Evolutionary conservation across 495 filamentous ascomycete species (phyloP).

Genomic region (Podospora anserina): DNA sequence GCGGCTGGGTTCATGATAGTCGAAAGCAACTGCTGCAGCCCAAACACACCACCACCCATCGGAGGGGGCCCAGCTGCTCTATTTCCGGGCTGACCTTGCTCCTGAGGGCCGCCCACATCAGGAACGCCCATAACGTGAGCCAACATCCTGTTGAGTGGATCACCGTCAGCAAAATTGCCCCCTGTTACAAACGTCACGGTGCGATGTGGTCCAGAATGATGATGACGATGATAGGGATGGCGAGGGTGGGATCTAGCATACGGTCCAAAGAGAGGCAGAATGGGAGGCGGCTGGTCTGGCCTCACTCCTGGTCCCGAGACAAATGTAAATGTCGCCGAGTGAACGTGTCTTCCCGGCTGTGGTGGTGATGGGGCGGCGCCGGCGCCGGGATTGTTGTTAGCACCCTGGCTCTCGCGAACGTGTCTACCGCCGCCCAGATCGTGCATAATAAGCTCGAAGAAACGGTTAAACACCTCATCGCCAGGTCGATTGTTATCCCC

Average conservation of each 20-base stretch:
- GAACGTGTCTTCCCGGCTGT: not conserved
- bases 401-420: not conserved
- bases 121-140: not conserved
- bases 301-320: not conserved
- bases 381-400: not conserved
- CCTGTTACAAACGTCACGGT: not conserved
- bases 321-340: not conserved
- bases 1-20: not conserved
- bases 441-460: conserved; percentile 40
- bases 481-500: not conserved
- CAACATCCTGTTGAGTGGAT: not conserved
- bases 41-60: not conserved
- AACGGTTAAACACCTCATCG: conserved; percentile 42
- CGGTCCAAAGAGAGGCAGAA: too few relatives aligned
- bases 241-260: not conserved
- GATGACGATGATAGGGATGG: not conserved
- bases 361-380: not conserved
- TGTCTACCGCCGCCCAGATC: conserved; percentile 24
- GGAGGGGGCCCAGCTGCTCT: not conserved
- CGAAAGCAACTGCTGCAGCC: not conserved
- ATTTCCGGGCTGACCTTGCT: not conserved
- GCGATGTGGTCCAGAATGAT: not conserved
- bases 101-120: not conserved
- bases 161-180: not conserved
- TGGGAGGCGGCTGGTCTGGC: not conserved